phyloP scores from a whole-genome alignment of 2,329 filamentous ascomycete species.

The Fusarium fujikuroi region DNA sequence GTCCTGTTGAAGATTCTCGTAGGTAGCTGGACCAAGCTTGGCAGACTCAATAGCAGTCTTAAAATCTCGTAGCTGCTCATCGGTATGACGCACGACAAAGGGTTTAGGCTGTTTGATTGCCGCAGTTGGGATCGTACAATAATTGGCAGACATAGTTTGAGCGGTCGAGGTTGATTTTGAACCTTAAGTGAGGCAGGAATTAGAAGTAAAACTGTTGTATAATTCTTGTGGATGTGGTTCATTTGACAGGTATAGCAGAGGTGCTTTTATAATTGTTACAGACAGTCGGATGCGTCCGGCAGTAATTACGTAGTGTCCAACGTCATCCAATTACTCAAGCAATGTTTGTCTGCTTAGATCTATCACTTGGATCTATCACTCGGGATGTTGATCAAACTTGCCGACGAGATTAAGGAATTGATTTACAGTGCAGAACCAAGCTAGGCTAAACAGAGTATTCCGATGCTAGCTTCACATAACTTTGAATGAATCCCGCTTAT shows the following conservation, averaged over 20 bases:
- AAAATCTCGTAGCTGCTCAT: neutral
- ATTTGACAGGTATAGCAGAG: neutral
- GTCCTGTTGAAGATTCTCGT: neutral
- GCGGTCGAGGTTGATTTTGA: neutral
- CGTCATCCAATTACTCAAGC: too few species aligned
- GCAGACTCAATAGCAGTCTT: neutral
- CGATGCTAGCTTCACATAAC: too few species aligned
- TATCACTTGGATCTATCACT: too few species aligned
- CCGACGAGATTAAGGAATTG: too few species aligned
- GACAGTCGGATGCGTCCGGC: too few species aligned
- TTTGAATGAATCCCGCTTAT: too few species aligned
- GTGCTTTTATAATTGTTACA: too few species aligned
- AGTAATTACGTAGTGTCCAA: too few species aligned
- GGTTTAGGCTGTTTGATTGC: neutral
- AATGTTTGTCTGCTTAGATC: too few species aligned
- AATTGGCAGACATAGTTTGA: neutral
- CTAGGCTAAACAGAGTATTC: too few species aligned
- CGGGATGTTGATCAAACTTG: too few species aligned
- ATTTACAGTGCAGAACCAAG: too few species aligned
- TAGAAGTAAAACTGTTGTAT: neutral
- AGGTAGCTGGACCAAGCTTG: neutral
- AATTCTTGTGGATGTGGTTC: neutral
- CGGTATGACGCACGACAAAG: neutral
- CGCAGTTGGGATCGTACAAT: neutral
- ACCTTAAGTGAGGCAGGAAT: neutral